A percentile compares a stretch with the other conserved stretches of the same genome.
phyloP scores from a whole-genome alignment of 345 rosid genomes.

The Firmiana major region DNA sequence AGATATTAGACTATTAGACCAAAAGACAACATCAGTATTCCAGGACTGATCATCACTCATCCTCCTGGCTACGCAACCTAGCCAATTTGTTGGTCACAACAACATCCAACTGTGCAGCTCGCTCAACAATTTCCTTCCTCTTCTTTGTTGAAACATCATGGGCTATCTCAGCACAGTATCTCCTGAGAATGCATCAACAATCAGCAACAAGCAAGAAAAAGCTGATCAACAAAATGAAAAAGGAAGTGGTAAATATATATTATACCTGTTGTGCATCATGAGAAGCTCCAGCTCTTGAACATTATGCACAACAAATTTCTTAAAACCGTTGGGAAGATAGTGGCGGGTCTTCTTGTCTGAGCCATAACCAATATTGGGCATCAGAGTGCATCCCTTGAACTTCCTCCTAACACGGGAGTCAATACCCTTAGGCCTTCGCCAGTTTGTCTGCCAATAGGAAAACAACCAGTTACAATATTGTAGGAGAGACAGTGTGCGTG shows the following conservation, averaged over 20 bases:
- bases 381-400: constrained; percentile 63
- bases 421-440: constrained; percentile 75
- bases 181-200: constrained; percentile 27
- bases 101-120: constrained; percentile 58
- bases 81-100: constrained; percentile 68
- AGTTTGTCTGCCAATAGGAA: constrained; percentile 36
- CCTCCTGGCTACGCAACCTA: constrained; percentile 74
- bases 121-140: constrained; percentile 60
- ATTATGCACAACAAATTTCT: constrained; percentile 64
- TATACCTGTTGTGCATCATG: constrained; percentile 76
- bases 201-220: neutral
- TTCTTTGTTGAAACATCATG: constrained; percentile 57
- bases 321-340: constrained; percentile 68
- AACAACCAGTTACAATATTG: constrained; percentile 18
- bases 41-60: constrained; percentile 35
- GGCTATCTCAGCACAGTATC: constrained; percentile 71
- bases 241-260: neutral
- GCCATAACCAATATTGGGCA: constrained; percentile 73
- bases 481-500: neutral
- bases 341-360: constrained; percentile 68
- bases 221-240: neutral
- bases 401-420: constrained; percentile 76
- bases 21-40: constrained; percentile 10
- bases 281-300: constrained; percentile 49
- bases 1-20: neutral